Conservation (phyloP, 2,329 filamentous ascomycete species). For the Immersiporthe knoxdaviesiana region DNA sequence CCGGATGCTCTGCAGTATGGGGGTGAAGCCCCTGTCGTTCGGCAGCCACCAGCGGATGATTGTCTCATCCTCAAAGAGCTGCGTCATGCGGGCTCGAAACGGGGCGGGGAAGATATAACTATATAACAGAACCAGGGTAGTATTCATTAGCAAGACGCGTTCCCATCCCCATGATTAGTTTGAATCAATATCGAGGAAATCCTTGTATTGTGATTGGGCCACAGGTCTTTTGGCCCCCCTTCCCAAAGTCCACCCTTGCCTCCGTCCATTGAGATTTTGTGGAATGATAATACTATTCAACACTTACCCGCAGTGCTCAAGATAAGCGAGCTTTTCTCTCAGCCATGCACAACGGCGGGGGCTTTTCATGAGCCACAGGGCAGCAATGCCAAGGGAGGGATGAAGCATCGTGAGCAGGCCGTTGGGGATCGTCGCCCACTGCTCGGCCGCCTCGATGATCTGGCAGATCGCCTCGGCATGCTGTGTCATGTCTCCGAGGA, state of each 20-base stretch:
- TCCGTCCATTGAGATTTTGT: not conserved
- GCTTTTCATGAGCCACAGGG: constrained; percentile 80
- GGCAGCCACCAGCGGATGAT: constrained; percentile 89
- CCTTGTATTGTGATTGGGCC: not conserved
- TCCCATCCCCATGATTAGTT: not conserved
- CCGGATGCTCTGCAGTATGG: constrained; percentile 75
- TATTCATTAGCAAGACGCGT: not conserved
- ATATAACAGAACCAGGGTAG: constrained; percentile 42
- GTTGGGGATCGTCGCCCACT: constrained; percentile 69
- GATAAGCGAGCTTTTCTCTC: constrained; percentile 73
- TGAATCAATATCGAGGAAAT: constrained; percentile 5
- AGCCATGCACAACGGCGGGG: constrained; percentile 75
- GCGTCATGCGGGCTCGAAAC: constrained; percentile 75
- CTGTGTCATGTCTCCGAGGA: constrained; percentile 59
- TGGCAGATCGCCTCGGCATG: constrained; percentile 74
- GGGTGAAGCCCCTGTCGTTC: constrained; percentile 74
- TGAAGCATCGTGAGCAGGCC: constrained; percentile 76
- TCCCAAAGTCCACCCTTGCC: too few relatives aligned
- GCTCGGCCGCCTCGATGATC: constrained; percentile 77
- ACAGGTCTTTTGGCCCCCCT: not conserved
- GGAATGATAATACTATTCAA: not conserved
- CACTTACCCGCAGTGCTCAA: constrained; percentile 79
- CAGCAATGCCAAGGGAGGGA: constrained; percentile 74
- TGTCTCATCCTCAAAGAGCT: constrained; percentile 72
- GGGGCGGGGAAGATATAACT: constrained; percentile 84